Conservation (phyloP, 2,329 filamentous ascomycete genomes). For the Hypoxylon sp. region DNA sequence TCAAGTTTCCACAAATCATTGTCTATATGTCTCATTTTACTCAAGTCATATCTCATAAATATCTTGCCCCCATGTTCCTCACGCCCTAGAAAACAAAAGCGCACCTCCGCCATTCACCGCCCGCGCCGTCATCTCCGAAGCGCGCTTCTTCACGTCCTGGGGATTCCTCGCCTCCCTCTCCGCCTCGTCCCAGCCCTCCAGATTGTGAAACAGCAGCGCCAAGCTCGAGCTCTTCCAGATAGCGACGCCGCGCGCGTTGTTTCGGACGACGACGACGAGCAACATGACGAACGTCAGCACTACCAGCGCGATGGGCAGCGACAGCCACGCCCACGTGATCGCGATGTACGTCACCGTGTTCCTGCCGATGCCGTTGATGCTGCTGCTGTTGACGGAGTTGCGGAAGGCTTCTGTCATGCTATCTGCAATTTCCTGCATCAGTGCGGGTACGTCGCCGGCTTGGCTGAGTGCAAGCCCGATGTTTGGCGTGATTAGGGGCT, state of each 20-base stretch:
- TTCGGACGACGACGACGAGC: not conserved
- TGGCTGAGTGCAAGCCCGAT: not conserved
- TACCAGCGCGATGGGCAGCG: not conserved
- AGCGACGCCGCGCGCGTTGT: not conserved
- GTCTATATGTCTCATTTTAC: not conserved
- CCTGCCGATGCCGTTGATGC: not conserved
- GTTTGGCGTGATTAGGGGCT: not conserved
- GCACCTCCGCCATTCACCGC: not conserved
- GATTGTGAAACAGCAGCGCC: not conserved
- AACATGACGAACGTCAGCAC: not conserved
- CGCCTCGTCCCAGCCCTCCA: not conserved
- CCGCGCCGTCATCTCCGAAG: not conserved
- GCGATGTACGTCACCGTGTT: not conserved
- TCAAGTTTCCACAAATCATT: not conserved
- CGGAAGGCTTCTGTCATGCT: not conserved
- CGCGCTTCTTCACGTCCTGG: not conserved
- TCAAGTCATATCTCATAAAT: not conserved
- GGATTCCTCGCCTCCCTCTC: not conserved
- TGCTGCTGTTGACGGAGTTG: not conserved
- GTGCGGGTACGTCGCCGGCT: not conserved
- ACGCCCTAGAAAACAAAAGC: not conserved
- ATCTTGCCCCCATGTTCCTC: not conserved
- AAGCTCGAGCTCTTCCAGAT: conserved; percentile 5
- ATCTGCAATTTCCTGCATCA: not conserved
- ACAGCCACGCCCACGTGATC: not conserved